Evolutionary conservation across 495 filamentous ascomycete species (phyloP), one percentile per base, ranked within the genome.

Genomic region (Penicillium pancosmium): DNA sequence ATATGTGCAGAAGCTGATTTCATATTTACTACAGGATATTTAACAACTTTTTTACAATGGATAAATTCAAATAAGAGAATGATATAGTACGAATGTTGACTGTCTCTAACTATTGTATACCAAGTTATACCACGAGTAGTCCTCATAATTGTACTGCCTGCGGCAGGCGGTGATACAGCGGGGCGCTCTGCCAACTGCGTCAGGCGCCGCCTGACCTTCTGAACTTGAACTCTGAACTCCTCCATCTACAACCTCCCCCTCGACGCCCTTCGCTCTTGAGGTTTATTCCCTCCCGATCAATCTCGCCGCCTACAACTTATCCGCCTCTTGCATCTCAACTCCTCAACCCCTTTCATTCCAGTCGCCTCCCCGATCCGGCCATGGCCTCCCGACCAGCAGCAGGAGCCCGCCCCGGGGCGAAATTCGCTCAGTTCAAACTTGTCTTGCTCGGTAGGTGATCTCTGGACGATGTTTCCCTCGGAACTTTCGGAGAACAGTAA

Each of bases 371-470:
- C 62, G 59, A 70, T 52, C 47, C 43, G 52, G 77, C 54, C 71
- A 97, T 97, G 92, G 88, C 92, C 72, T 82, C 90, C 69, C 82
- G 92, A 80, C 82, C 86, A 72, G 84, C 88, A 73, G 83, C 89
- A 74, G 90, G 88, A 73, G 82, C 83, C 70, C 87, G 91, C 62
- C 84, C 84, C 54, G 90, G 90, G 70, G 86, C 81, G 65, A 89
- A 93, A 67, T 98, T 98, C 78, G 94, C 94, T 63, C 94, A 98
- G 82, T 98, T 98, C 80, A 98, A 98, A 83, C 86, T 98, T 67
- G 94, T 98, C 57, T 80, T 98, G 68, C 81, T 98, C 60, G 94
- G 94, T 97, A 83, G 59, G 84, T 69, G 59, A 49, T 47, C 40
- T 27, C 23, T 19, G 40, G 3, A 18, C 18, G n/a, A 3, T 31